These are phyloP conservation scores for Nemania diffusa DNA, from an alignment of 2,329 filamentous ascomycete genomes.

Conservation along the genomic window DNA sequence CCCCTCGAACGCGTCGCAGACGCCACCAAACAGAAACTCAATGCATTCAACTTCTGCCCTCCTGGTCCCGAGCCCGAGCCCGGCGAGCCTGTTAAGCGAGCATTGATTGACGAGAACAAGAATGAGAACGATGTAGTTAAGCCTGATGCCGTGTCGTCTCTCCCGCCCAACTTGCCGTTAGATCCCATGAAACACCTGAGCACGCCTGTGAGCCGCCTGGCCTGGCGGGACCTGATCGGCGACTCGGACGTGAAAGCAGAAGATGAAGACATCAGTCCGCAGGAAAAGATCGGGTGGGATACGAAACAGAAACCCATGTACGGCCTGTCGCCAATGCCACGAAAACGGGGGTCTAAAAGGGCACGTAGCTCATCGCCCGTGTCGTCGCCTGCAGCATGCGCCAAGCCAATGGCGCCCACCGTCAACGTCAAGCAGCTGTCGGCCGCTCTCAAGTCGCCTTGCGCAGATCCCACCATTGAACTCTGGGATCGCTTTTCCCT, in stretches of 20 bases:
- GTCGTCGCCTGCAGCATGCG: conserved; percentile 68
- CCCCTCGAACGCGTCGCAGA: conserved; percentile 64
- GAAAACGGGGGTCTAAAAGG: conserved; percentile 69
- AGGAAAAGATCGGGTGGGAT: conserved; percentile 71
- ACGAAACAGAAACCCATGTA: conserved; percentile 58
- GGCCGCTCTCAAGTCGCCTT: conserved; percentile 70
- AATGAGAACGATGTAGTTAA: conserved; percentile 2
- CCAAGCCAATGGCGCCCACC: conserved; percentile 56
- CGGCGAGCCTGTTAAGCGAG: conserved; percentile 35
- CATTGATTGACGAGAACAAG: conserved; percentile 20
- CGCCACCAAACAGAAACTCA: conserved; percentile 69
- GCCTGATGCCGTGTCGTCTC: conserved; percentile 12
- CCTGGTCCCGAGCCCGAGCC: conserved; percentile 42
- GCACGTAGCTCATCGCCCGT: conserved; percentile 78
- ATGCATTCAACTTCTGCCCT: conserved; percentile 65
- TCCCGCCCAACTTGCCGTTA: conserved; percentile 23
- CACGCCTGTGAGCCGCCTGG: conserved; percentile 64
- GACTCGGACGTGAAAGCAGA: conserved; percentile 57
- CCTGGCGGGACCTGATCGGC: conserved; percentile 69
- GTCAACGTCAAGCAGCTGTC: conserved; percentile 69
- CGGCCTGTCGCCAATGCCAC: conserved; percentile 60
- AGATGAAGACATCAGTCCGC: conserved; percentile 63
- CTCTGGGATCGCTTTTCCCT: conserved; percentile 81
- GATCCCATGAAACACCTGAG: conserved; percentile 47
- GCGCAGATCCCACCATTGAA: conserved; percentile 77